These are phyloP conservation scores for Boletales sp. DNA, from an alignment of 768 basidiomycete species.

Conservation along the genomic window DNA sequence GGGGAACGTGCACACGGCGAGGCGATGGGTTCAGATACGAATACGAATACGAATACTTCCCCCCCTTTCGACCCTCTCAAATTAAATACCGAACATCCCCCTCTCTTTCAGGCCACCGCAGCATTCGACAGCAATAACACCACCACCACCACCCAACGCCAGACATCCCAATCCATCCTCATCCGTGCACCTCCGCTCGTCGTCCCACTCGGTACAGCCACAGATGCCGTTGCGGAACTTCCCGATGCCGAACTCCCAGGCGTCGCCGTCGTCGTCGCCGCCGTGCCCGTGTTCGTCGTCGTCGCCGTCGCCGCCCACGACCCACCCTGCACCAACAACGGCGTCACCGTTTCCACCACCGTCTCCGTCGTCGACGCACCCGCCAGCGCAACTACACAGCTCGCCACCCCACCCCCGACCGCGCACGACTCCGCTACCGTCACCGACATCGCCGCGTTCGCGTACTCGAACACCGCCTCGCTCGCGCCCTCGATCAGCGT, in stretches of 20 bases:
- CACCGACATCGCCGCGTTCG: conserved; percentile 1
- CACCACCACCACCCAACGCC: not conserved
- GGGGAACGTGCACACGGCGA: conserved; percentile 29
- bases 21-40: conserved; percentile 17
- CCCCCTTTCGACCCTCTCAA: not conserved
- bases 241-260: conserved; percentile 4
- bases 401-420: conserved; percentile 2
- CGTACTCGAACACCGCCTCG: conserved; percentile 7
- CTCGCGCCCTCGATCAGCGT: conserved; percentile 3
- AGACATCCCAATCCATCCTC: not conserved
- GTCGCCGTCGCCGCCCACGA: not conserved
- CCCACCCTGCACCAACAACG: conserved; percentile 12
- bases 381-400: not conserved
- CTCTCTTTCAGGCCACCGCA: not conserved
- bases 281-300: not conserved
- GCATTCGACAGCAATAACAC: conserved; percentile 1
- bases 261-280: not conserved
- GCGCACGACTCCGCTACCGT: conserved; percentile 11
- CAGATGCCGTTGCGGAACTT: not conserved
- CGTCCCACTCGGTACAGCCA: not conserved
- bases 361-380: not conserved
- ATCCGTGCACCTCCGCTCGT: conserved; percentile 1
- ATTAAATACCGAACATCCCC: conserved; percentile 18
- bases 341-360: conserved; percentile 1
- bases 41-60: not conserved